phyloP scores from a whole-genome alignment of 306 rosid genomes.

The Rubus parviflorus region DNA sequence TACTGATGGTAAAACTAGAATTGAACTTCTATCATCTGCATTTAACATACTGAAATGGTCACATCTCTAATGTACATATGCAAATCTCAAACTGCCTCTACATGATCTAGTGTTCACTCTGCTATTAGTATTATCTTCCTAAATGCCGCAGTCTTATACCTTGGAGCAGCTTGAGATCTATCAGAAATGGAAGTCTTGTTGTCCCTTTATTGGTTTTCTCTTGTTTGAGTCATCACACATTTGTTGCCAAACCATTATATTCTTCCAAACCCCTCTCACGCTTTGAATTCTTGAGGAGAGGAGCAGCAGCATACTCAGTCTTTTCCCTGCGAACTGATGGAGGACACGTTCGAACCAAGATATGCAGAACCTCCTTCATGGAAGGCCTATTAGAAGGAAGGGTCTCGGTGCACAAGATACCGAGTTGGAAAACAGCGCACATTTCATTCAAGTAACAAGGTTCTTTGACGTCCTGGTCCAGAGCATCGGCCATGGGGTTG shows the following conservation, averaged over 20 bases:
- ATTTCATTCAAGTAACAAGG: conserved; percentile 48
- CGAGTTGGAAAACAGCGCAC: conserved; percentile 58
- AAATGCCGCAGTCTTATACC: too few relatives aligned
- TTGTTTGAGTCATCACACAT: neutral
- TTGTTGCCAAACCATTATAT: conserved; percentile 17
- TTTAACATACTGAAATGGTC: neutral
- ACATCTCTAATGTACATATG: neutral
- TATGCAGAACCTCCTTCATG: conserved; percentile 64
- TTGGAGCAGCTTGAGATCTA: neutral
- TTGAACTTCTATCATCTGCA: neutral
- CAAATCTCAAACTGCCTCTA: neutral
- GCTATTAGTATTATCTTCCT: neutral
- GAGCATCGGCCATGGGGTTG: conserved; percentile 37
- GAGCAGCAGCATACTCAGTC: conserved; percentile 32
- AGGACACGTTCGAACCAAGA: conserved; percentile 37
- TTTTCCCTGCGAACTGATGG: conserved; percentile 21
- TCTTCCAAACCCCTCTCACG: conserved; percentile 33
- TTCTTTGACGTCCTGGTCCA: conserved; percentile 61
- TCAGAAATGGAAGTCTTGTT: neutral
- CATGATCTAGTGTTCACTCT: neutral
- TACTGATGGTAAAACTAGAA: neutral
- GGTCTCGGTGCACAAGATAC: conserved; percentile 51
- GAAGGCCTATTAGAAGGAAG: conserved; percentile 60
- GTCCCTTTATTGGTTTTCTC: neutral
- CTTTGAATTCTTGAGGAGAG: conserved; percentile 58